phyloP scores from a whole-genome alignment of 1,139 yeast species.

The Sugiyamaella grinbergsii region DNA sequence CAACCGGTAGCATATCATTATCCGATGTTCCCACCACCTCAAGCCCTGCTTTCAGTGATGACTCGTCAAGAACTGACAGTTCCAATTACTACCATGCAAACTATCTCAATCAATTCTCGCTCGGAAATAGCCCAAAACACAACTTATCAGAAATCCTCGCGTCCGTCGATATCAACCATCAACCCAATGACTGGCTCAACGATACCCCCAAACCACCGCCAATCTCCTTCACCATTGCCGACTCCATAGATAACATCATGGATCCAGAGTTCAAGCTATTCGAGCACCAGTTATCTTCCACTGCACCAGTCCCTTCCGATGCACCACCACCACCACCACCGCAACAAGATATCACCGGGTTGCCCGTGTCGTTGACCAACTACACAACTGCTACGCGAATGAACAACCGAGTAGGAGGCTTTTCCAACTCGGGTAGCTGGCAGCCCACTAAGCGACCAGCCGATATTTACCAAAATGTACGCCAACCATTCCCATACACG shows the following conservation, averaged over 20 bases:
- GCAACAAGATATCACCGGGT: neutral
- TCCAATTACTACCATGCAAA: constrained; percentile 20
- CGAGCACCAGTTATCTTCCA: constrained; percentile 9
- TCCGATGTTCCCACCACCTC: constrained; percentile 13
- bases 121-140: constrained; percentile 26
- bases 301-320: neutral
- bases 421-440: constrained; percentile 15
- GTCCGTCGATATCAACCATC: constrained; percentile 24
- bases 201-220: constrained; percentile 32
- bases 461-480: constrained; percentile 75
- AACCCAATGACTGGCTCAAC: constrained; percentile 30
- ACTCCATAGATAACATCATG: constrained; percentile 19
- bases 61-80: constrained; percentile 26
- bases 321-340: neutral
- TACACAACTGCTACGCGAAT: constrained; percentile 7
- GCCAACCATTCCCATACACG: constrained; percentile 80
- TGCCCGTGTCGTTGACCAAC: neutral
- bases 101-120: constrained; percentile 30
- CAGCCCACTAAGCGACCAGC: constrained; percentile 52
- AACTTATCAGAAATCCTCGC: constrained; percentile 33
- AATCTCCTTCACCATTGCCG: constrained; percentile 34
- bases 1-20: constrained; percentile 18
- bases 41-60: constrained; percentile 37
- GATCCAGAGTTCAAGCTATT: constrained; percentile 20
- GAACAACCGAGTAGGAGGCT: constrained; percentile 15